Evolutionary conservation across 1,284 basidiomycete genomes (phyloP), one percentile per base, ranked within the genome.

Genomic region (Apiotrichum domesticum): DNA sequence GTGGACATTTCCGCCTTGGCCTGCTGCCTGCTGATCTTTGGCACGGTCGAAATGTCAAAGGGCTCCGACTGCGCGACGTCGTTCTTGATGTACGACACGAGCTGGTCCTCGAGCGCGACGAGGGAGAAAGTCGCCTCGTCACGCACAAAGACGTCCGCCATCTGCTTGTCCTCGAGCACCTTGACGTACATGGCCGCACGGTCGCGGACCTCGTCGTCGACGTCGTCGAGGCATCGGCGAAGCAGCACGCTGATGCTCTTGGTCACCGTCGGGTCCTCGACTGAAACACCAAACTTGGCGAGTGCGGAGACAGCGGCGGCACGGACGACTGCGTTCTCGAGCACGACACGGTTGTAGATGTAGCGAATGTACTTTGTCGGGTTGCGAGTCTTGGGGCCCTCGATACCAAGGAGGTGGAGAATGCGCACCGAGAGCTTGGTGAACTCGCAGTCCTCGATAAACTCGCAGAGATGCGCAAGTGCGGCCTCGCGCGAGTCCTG

Each of bases 371-470:
- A 98, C 79, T 98, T 98, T 54, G 93, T 88, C 9, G 96, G 96
- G 74, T 97, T 89, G 21, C 87, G 85, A 51, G 93, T 88, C 75
- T 92, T 91, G 49, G 96, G 96, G 9, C 96, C 96, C 76, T 98
- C 96, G 55, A 93, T 83, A 49, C 96, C 96, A 47, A 99, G 85
- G 41, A 99, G 79, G 73, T 98, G 90, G 40, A 99, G 82, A 67
- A 99, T 92, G 51, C 96, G 87, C 58, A 99, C 96, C 34, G 92
- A 97, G 49, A 99, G 85, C 78, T 98, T 99, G 44, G 95, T 98
- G 75, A 98, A 99, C 77, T 99, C 96, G 82, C 96, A 99, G 75
- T 98, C 96, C 78, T 98, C 96, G 74, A 99, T 99, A 76, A 99
- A 98, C 76, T 99, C 96, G 81, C 96, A 98, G n/a, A 99, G 84